Evolutionary conservation across 2,329 filamentous ascomycete species (phyloP), one percentile per base, ranked within the genome.

Genomic region (Arachnopeziza araneosa): DNA sequence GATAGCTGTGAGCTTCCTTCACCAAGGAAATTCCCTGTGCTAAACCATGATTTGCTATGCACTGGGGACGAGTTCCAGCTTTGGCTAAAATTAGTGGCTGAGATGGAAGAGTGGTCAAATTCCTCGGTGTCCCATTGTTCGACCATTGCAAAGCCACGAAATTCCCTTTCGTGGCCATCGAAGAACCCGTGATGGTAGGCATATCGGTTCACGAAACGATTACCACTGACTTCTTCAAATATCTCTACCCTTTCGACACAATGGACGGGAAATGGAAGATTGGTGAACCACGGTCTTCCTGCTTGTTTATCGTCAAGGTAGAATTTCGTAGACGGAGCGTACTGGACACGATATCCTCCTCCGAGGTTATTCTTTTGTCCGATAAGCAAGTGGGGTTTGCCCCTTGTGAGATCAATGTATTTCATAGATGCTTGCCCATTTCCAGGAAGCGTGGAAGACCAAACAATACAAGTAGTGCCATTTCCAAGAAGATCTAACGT

Each of bases 101-200:
- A 30, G 4, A 30, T 30, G 4, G 26, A 30, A 9, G 26, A 30
- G 9, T 30, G 5, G 26, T 30, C 53, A 22, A 56, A 56, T 19
- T 44, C 21, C n/a, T 60, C 58, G 1, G 58, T 56, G 49, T 60
- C 58, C 49, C 49, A 60, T 21, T 56, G 44, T 26, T 60, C 58
- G 10, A 53, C 54, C 53, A 56, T 44, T 1, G 48, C 53, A 49
- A 60, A 60, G 5, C 58, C 58, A 9, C 54, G 52, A 21, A 60
- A 60, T 22, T 60, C 58, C 23, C 58, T 3, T 24, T 60, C 58
- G 24, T 23, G 8, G 21, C 53, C 52, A 36, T 60, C 58, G 26
- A 26, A 60, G 48, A 52, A 56, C 2, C 58, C 53, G 24, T 60
- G 53, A 24, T 60, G 58, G 24, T 60, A 60, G 1, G 23, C 21